Evolutionary conservation across 352 stramenopile species (phyloP), one percentile per base, ranked within the genome.

Genomic region (Thalassiosira delicatula): DNA sequence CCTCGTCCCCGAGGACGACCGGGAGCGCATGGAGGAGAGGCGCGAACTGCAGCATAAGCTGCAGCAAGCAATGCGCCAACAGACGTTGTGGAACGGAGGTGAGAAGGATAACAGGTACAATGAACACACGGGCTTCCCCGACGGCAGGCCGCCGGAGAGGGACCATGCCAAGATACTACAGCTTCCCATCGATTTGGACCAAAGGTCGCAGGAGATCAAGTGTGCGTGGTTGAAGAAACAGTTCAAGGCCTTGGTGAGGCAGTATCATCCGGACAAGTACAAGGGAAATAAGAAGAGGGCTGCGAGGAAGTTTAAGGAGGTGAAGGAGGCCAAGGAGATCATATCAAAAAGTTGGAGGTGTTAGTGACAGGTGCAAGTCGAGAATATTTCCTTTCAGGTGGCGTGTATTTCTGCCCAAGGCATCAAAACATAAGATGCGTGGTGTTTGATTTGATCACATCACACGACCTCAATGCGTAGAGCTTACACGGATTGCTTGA

Each of bases 191-290:
- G 86, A 91, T 65, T 70, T 91, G 14, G 80, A 84, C 23, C 62
- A 88, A 59, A 46, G 79, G 27, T 53, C 65, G 17, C 81, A 88
- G 21, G 86, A 90, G 11, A 60, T 88, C 1, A 85, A 87, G 21
- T 91, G 86, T 74, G 69, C 61, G 2, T 91, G 86, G 86, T 53
- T 91, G 57, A 88, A 88, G 66, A 91, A 91, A 59, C 83, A 90
- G 23, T 89, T 89, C 62, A 91, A 91, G 70, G 65, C 53, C 9
- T 70, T 91, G 14, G 86, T 88, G n/a, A 73, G 83, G n/a, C 81
- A 87, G 46, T 90, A 76, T 37, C 84, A 90, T 44, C 84, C 84
- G 11, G 80, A 88, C 37, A 90, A 90, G 76, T 88, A 88, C 46
- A 90, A 90, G 72, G 84, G 84, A 14, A 90, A 88, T 68, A 88